Evolutionary conservation across 2,329 filamentous ascomycete genomes (phyloP), one percentile per base, ranked within the genome.

Genomic region (Colletotrichum chrysophilum): DNA sequence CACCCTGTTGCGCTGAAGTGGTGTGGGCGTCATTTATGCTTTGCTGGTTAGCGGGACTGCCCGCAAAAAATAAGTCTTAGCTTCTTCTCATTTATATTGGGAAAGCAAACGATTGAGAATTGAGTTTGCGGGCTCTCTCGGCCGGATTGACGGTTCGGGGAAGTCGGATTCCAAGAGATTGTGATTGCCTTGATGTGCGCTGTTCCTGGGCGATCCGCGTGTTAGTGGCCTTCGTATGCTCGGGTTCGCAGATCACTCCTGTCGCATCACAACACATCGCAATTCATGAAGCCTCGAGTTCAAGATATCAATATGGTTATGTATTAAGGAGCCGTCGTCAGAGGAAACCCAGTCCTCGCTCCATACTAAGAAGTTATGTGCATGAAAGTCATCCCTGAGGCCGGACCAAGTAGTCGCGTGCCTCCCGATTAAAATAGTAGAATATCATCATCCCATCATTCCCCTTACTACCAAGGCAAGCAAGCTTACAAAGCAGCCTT

Each of bases 391-490:
- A 28, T 68, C 52, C 34, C 52, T 36, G 58, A 76, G 48, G 34
- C 73, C 3, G 3, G 32, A 36, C 70, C 65, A 48, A 7, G 12
- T 36, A 24, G 70, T 9, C 9, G 43, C 43, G 0, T 18, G 65
- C 58, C 32, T 65, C 70, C n/a, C 58, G 48, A 76, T 75, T 66
- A 74, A 66, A 52, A 56, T 61, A 74, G 16, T 69, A 68, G 43
- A 52, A 38, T 68, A 28, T 75, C 38, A 43, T 65, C 48, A 66
- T 48, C 36, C 24, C 61, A 4, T 62, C 55, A 26, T 6, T n/a
- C 36, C 21, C 52, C 24, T 30, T 9, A 6, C 24, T 1, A 14
- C 3, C 9, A 21, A 21, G n/a, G 12, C 24, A 52, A 0, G 12
- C 36, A 9, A 1, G 7, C 24, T 38, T 70, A 77, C 32, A 77